A percentile compares a stretch with the other conserved stretches of the same genome.
Evolutionary conservation across 257 asterid genomes (phyloP).

Genomic region (Lycium barbarum): DNA sequence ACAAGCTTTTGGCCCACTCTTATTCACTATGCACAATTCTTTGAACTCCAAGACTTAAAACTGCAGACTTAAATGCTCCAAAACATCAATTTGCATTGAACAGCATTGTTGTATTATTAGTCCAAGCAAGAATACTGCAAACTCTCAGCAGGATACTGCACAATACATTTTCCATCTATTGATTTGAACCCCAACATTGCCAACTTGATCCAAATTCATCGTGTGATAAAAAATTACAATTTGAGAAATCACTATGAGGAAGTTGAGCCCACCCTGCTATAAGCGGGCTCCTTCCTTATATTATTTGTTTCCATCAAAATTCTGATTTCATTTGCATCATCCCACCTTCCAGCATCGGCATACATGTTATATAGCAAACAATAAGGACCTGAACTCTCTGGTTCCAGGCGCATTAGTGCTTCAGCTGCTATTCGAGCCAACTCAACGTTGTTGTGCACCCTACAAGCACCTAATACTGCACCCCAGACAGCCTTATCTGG

Average conservation of each 20-base stretch:
- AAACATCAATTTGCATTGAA: not conserved
- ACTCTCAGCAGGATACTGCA: not conserved
- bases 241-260: conserved; percentile 33
- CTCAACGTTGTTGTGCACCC: conserved; percentile 67
- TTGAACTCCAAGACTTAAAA: not conserved
- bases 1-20: conserved; percentile 2
- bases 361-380: conserved; percentile 69
- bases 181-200: not conserved
- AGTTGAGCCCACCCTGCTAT: conserved; percentile 62
- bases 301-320: conserved; percentile 60
- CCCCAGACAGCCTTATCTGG: conserved; percentile 92
- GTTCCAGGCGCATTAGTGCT: conserved; percentile 72
- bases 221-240: not conserved
- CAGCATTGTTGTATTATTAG: not conserved
- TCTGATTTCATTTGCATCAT: conserved; percentile 76
- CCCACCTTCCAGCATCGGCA: conserved; percentile 77
- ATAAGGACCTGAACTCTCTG: conserved; percentile 81
- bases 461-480: conserved; percentile 81
- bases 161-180: not conserved
- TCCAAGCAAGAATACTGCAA: not conserved
- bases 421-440: conserved; percentile 72
- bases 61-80: not conserved
- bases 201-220: not conserved
- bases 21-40: not conserved
- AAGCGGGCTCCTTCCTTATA: conserved; percentile 63